Conservation (phyloP, 352 stramenopile genomes). For the Elongisporangium senticosum region DNA sequence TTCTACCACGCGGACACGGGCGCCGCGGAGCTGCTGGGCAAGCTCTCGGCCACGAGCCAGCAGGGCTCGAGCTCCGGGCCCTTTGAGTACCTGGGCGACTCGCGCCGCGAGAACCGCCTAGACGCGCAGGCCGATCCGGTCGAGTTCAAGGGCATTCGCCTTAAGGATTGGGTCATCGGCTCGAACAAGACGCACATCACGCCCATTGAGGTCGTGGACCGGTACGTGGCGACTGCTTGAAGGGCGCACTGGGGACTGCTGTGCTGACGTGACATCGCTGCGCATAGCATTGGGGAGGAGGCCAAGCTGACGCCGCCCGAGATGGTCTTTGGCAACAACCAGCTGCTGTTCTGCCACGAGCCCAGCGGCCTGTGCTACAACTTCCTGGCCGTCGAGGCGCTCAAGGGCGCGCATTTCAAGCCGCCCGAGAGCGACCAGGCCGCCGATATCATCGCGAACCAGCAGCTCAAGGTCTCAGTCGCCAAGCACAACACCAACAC, state of each 20-base stretch:
- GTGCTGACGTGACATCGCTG: conserved; percentile 5
- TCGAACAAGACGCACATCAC: conserved; percentile 83
- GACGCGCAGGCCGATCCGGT: conserved; percentile 45
- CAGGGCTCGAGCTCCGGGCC: conserved; percentile 3
- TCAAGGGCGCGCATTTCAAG: conserved; percentile 68
- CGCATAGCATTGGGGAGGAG: conserved; percentile 40
- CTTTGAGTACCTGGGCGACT: conserved; percentile 46
- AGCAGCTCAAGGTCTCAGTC: conserved; percentile 77
- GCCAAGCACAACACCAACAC: conserved; percentile 78
- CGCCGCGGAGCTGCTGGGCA: conserved; percentile 39
- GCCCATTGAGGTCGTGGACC: conserved; percentile 60
- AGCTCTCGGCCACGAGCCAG: conserved; percentile 25
- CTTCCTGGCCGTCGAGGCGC: conserved; percentile 68
- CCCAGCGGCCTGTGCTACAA: conserved; percentile 66
- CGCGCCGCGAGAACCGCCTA: conserved; percentile 27
- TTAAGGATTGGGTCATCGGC: conserved; percentile 61
- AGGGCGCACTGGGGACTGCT: background rate
- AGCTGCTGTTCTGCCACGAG: conserved; percentile 70
- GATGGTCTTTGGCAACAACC: conserved; percentile 86
- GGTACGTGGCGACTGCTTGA: conserved; percentile 18
- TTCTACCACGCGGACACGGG: conserved; percentile 54
- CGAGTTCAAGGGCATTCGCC: conserved; percentile 63
- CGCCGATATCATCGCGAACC: conserved; percentile 46
- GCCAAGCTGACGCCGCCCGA: conserved; percentile 72
- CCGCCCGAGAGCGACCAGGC: conserved; percentile 29